Percentiles rank a stretch among this genome's conserved stretches.
Evolutionary conservation across 2,329 filamentous ascomycete species (phyloP).

Genomic region (Xylaria sp.): DNA sequence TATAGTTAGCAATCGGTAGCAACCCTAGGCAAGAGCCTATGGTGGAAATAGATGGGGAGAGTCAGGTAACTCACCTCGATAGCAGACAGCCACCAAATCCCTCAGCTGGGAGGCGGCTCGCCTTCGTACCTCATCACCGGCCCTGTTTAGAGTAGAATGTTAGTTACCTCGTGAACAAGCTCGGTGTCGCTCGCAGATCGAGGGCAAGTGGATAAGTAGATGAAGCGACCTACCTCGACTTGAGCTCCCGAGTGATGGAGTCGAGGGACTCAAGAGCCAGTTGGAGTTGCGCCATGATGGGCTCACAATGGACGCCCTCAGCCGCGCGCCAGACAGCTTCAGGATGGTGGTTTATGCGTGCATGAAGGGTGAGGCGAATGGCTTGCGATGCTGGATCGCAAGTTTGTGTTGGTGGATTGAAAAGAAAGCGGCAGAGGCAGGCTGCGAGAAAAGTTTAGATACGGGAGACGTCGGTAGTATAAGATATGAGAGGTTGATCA

Average conservation of each 20-base stretch:
- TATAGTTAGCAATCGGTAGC: slow-evolving; percentile 18
- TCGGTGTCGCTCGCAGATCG: not conserved
- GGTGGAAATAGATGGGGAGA: not conserved
- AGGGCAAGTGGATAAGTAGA: not conserved
- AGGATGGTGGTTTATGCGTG: slow-evolving; percentile 35
- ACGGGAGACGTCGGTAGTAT: not conserved
- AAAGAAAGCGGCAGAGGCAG: not conserved
- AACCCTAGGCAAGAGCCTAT: not conserved
- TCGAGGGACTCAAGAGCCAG: slow-evolving; percentile 63
- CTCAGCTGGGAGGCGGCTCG: slow-evolving; percentile 60
- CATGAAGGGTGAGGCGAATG: slow-evolving; percentile 30
- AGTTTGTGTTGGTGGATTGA: slow-evolving; percentile 8
- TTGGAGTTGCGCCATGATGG: slow-evolving; percentile 52
- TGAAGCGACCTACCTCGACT: slow-evolving; percentile 53
- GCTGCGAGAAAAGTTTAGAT: not conserved
- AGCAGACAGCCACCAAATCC: slow-evolving; percentile 60
- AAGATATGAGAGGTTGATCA: not conserved
- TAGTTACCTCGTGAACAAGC: not conserved
- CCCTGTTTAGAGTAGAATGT: slow-evolving; percentile 33
- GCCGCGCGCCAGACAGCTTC: slow-evolving; percentile 42
- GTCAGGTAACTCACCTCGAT: slow-evolving; percentile 53
- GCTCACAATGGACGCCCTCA: slow-evolving; percentile 29
- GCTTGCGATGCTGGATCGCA: slow-evolving; percentile 35
- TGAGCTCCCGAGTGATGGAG: slow-evolving; percentile 59
- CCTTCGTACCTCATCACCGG: slow-evolving; percentile 58